A percentile compares a stretch with the other conserved stretches of the same genome.
These are phyloP conservation scores for Aurantiochytrium sp. DNA, from an alignment of 108 stramenopile genomes.

Conservation along the genomic window DNA sequence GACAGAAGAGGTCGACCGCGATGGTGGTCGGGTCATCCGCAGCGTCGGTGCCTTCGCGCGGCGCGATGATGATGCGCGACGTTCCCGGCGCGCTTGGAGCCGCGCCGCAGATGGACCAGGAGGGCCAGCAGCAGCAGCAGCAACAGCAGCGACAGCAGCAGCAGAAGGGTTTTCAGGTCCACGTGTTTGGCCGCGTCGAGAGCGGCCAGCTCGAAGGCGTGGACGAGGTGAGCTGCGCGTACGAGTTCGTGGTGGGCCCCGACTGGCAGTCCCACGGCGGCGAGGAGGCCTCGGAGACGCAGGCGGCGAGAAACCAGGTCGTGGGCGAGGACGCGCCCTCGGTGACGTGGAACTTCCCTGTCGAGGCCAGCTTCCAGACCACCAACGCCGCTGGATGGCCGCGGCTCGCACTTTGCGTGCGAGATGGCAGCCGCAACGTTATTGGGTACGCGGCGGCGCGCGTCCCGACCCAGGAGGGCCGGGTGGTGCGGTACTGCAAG, in stretches of 20 bases:
- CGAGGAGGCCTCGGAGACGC: neutral
- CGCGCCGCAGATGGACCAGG: too few relatives aligned
- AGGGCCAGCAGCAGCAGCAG: too few relatives aligned
- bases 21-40: too few relatives aligned
- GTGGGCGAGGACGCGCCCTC: neutral
- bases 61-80: too few relatives aligned
- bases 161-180: neutral
- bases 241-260: neutral
- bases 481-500: neutral
- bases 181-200: neutral
- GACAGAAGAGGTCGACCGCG: too few relatives aligned
- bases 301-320: neutral
- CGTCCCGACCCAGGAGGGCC: neutral
- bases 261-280: conserved; percentile 8
- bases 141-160: neutral
- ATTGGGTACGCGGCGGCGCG: neutral
- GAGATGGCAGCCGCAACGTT: neutral
- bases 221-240: neutral
- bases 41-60: too few relatives aligned
- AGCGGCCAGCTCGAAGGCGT: neutral
- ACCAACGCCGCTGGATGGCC: conserved; percentile 18
- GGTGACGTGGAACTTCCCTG: neutral
- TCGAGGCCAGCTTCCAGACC: neutral
- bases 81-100: too few relatives aligned
- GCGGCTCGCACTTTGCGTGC: neutral